A percentile compares a stretch with the other conserved stretches of the same genome.
phyloP scores from a whole-genome alignment of 306 rosid species.

The Betula pendula region DNA sequence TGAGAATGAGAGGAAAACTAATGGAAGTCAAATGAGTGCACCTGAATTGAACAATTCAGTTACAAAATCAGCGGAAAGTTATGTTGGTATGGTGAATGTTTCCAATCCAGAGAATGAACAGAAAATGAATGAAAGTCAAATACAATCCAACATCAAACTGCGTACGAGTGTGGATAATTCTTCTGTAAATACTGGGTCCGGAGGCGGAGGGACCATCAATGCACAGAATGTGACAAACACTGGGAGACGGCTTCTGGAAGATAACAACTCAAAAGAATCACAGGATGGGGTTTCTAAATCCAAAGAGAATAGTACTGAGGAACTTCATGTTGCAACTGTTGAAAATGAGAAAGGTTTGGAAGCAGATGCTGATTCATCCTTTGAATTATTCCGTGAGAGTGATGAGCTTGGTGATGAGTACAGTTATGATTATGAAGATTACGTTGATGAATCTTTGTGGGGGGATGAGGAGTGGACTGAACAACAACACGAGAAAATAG shows the following conservation, averaged over 20 bases:
- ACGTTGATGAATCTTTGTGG: constrained; percentile 89
- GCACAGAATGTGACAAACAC: constrained; percentile 50
- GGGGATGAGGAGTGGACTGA: constrained; percentile 96
- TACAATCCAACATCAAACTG: constrained; percentile 52
- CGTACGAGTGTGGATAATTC: constrained; percentile 46
- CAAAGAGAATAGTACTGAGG: constrained; percentile 43
- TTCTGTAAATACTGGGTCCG: constrained; percentile 42
- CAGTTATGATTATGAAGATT: constrained; percentile 88
- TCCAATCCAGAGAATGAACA: constrained; percentile 29
- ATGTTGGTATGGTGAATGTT: constrained; percentile 4
- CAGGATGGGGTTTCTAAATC: constrained; percentile 54
- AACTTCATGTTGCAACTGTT: constrained; percentile 62
- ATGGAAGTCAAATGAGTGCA: constrained; percentile 24
- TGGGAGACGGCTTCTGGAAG: constrained; percentile 81
- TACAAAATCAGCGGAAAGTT: constrained; percentile 19
- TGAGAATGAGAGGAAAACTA: constrained; percentile 34
- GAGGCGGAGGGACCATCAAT: constrained; percentile 39
- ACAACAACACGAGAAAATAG: constrained; percentile 63
- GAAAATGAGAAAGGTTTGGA: constrained; percentile 75
- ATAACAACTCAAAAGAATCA: constrained; percentile 50
- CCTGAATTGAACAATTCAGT: constrained; percentile 27
- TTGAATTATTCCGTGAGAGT: constrained; percentile 72
- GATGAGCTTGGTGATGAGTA: constrained; percentile 92
- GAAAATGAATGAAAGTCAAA: constrained; percentile 34
- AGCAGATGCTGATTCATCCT: constrained; percentile 87